Evolutionary conservation across 2,329 filamentous ascomycete species (phyloP), one percentile per base, ranked within the genome.

Genomic region (Kalmusia sp.): DNA sequence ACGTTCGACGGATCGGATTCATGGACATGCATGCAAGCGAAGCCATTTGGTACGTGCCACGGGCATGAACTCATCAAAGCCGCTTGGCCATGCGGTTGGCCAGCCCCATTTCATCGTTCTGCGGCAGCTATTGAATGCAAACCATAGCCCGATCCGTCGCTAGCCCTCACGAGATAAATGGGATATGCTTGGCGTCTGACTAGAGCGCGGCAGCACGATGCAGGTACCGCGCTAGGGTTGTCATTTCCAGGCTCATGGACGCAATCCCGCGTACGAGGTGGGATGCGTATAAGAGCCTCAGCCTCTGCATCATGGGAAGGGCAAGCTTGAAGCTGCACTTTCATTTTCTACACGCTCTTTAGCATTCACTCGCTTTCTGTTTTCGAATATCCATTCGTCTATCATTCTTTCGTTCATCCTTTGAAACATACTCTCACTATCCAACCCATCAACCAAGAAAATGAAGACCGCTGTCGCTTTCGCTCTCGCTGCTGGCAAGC

Each of bases 381-480:
- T 58, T 51, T 57, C 52, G 52, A 58, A 40, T 19, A 25, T 37
- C 19, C 51, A 30, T 57, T 57, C 51, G 37, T 45, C 43, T 57
- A 47, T 34, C 11, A 28, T 56, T 46, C 43, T 53, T 54, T 53
- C 44, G 53, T 65, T 59, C 60, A 64, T 69, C 67, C 62, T 56
- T 65, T 56, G 34, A 55, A 17, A 41, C 56, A 62, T 53, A 52
- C 51, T 53, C 50, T 47, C 41, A 59, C 47, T 55, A 49, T 43
- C 52, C 59, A 59, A 51, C 57, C 65, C 39, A 22, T 28, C 54
- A 52, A 47, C 55, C 40, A 58, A 61, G 60, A 73, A 58, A 52
- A 74, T 74, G 71, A 71, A 63, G 64, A 67, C 67, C 55, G 62
- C 64, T 24, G 58, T 64, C 51, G 55, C 65, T 57, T 57, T 69